Evolutionary conservation across 495 filamentous ascomycete species (phyloP), one percentile per base, ranked within the genome.

Genomic region (Neurospora sp.): DNA sequence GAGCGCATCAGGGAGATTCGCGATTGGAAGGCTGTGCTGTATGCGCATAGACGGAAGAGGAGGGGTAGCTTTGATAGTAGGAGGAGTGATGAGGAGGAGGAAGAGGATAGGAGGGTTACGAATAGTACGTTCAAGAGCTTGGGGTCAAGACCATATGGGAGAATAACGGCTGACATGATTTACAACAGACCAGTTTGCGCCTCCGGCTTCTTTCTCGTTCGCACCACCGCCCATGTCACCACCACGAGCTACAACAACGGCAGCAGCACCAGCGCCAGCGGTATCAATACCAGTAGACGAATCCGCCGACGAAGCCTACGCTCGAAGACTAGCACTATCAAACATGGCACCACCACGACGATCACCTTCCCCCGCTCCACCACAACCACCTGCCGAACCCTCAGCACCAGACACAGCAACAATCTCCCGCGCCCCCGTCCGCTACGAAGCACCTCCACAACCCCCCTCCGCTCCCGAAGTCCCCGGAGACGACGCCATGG

Each of bases 1-100:
- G 95, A 97, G 79, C 90, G 91, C 75, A 87, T 94, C 53, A 79
- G 85, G 0, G 93, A 96, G 80, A 87, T 94, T 22, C 85, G 89
- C 44, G 94, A 97, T 72, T 98, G 95, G 95, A 96, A 96, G 76
- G 91, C 91, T 35, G 82, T 90, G 37, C 83, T 97, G 31, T 96
- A 96, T 80, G 90, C 90, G 22, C 92, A 94, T 82, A 87, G 88
- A 22, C 87, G 88, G 35, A 81, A 72, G 70, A 86, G 75, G 71
- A 84, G 70, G 72, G 70, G 61, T 4, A 88, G 85, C 76, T 88
- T 70, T 35, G 70, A 48, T 6, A 68, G 61, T 1, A 40, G 61
- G 73, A 89, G 85, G 73, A 87, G 86, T 41, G 81, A 88, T 53
- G 87, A 88, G 17, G 59, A 17, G 74, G 82, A 89, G 37, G 87